Conservation (phyloP, 768 basidiomycete species). For the Porpolomopsis calyptriformis region DNA sequence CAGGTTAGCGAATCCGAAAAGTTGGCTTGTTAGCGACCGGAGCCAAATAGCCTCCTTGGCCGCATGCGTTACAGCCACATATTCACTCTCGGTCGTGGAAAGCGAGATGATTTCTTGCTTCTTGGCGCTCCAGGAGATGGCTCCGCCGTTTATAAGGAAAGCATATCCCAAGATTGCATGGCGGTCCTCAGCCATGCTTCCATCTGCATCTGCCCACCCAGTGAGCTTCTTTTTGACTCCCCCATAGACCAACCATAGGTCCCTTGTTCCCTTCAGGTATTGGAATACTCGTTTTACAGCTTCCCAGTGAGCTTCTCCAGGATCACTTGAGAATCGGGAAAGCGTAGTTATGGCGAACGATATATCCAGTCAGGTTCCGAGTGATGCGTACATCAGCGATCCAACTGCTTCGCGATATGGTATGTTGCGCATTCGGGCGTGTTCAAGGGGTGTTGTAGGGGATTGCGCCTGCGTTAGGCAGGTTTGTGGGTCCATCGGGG, state of each 20-base stretch:
- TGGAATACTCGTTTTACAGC: slow-evolving; percentile 14
- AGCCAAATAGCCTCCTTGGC: slow-evolving; percentile 20
- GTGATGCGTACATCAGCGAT: slow-evolving; percentile 22
- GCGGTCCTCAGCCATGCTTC: slow-evolving; percentile 13
- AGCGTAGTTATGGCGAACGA: slow-evolving; percentile 18
- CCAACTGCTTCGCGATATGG: slow-evolving; percentile 13
- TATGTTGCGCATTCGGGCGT: neutral
- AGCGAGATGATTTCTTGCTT: slow-evolving; percentile 13
- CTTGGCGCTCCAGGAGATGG: slow-evolving; percentile 20
- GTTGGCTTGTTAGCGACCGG: slow-evolving; percentile 14
- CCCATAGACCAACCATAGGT: slow-evolving; percentile 11
- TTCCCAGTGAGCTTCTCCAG: slow-evolving; percentile 2
- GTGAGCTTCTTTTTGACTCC: slow-evolving; percentile 11
- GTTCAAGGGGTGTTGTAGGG: neutral
- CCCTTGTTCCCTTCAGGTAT: slow-evolving; percentile 20
- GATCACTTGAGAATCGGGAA: slow-evolving; percentile 17
- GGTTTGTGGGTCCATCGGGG: slow-evolving; percentile 11
- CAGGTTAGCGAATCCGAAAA: slow-evolving; percentile 4
- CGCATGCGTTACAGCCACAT: slow-evolving; percentile 12
- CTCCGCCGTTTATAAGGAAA: slow-evolving; percentile 19
- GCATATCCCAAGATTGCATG: slow-evolving; percentile 21
- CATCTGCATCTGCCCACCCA: slow-evolving; percentile 16
- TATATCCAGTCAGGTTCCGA: slow-evolving; percentile 25
- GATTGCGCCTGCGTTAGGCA: neutral
- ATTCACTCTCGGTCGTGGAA: slow-evolving; percentile 12